phyloP scores from a whole-genome alignment of 176 grass and related monocot genomes.

The Aegilops speltoides region DNA sequence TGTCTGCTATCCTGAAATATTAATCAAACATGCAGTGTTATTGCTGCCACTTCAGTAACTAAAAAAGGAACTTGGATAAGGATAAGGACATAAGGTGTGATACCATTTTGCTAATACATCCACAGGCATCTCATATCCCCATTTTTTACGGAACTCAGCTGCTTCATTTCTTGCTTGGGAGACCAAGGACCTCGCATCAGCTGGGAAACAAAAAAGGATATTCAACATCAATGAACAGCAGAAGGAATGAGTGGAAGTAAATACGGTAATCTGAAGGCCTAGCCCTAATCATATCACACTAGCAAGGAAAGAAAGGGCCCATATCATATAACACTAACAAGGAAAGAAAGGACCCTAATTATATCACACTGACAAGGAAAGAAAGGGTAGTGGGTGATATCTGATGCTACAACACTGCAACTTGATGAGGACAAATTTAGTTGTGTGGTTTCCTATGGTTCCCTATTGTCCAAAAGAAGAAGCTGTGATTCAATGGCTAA shows the following conservation, averaged over 20 bases:
- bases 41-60: neutral
- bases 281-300: neutral
- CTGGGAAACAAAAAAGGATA: constrained; percentile 34
- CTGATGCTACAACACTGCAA: neutral
- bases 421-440: neutral
- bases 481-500: neutral
- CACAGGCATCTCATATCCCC: constrained; percentile 98
- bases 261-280: neutral
- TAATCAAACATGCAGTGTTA: constrained; percentile 30
- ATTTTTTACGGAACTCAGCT: constrained; percentile 98
- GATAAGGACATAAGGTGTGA: neutral
- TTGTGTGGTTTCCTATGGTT: neutral
- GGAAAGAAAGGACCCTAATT: neutral
- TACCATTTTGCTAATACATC: constrained; percentile 98
- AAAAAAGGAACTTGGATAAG: neutral
- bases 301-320: neutral
- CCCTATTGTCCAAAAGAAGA: neutral
- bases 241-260: neutral
- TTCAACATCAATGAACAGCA: constrained; percentile 8
- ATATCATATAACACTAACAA: neutral
- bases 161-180: constrained; percentile 98
- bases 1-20: constrained; percentile 87
- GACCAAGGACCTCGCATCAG: constrained; percentile 97
- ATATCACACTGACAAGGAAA: neutral
- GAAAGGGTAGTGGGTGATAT: neutral